Conservation (phyloP, 2,329 filamentous ascomycete species). For the Trichoderma sp. region DNA sequence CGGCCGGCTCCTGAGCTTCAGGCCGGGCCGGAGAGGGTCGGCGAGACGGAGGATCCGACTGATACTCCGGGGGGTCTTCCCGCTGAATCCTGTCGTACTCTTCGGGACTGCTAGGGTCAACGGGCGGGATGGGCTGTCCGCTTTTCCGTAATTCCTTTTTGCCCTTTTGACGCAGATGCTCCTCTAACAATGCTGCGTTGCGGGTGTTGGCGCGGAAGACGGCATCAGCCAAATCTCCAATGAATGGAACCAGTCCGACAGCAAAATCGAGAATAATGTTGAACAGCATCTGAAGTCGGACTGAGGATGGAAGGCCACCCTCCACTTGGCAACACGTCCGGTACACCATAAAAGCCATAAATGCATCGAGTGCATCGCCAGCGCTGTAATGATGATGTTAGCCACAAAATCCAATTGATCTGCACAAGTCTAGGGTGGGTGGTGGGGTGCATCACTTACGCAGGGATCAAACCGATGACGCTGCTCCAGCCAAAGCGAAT, state of each 20-base stretch:
- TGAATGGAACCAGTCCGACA: conserved; percentile 69
- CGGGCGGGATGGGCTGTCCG: conserved; percentile 44
- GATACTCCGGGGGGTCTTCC: conserved; percentile 30
- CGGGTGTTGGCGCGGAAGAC: conserved; percentile 72
- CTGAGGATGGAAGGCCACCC: conserved; percentile 63
- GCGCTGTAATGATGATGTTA: conserved; percentile 44
- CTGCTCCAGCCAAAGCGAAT: conserved; percentile 86
- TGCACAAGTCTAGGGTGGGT: background rate
- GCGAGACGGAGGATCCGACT: conserved; percentile 28
- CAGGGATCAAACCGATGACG: conserved; percentile 79
- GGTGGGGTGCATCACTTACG: conserved; percentile 50
- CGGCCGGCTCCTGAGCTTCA: conserved; percentile 2
- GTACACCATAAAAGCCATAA: conserved; percentile 74
- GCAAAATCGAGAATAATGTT: conserved; percentile 75
- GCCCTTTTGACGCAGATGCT: conserved; percentile 66
- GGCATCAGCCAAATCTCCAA: conserved; percentile 74
- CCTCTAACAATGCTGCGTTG: conserved; percentile 68
- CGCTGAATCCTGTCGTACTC: conserved; percentile 45
- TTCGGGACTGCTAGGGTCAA: conserved; percentile 53
- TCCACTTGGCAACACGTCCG: conserved; percentile 70
- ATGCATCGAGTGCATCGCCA: conserved; percentile 71
- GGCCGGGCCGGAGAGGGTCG: conserved; percentile 24
- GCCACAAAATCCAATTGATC: background rate
- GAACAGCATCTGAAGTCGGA: conserved; percentile 71
- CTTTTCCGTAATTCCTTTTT: conserved; percentile 51